Percentiles rank a stretch among this genome's conserved stretches.
Conservation (phyloP, 2,329 filamentous ascomycete species). For the Corynespora cassiicola region DNA sequence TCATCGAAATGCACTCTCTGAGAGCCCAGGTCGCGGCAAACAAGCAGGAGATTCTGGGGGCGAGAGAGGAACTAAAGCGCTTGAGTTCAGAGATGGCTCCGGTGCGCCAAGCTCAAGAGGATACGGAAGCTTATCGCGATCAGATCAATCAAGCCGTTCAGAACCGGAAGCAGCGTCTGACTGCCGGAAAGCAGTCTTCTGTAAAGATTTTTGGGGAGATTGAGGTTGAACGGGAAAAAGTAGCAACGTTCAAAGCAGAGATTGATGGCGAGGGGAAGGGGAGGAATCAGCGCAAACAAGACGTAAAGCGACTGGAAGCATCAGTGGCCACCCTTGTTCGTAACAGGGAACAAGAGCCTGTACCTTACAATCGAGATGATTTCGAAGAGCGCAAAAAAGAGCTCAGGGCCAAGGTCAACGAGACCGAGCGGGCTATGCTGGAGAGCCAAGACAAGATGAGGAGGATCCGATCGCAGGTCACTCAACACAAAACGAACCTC, state of each 20-base stretch:
- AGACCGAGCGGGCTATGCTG: constrained; percentile 52
- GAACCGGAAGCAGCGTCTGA: constrained; percentile 62
- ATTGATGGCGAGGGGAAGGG: constrained; percentile 49
- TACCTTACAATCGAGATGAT: constrained; percentile 71
- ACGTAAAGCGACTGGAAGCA: constrained; percentile 41
- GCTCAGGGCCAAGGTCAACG: constrained; percentile 55
- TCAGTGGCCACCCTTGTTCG: constrained; percentile 70
- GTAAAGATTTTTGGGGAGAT: constrained; percentile 49
- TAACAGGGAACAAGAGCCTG: constrained; percentile 66
- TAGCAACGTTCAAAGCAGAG: constrained; percentile 52
- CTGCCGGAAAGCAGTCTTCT: constrained; percentile 60
- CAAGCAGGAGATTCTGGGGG: constrained; percentile 62
- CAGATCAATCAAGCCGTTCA: constrained; percentile 63
- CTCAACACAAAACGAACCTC: constrained; percentile 34
- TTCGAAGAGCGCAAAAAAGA: constrained; percentile 77
- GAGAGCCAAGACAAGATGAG: constrained; percentile 51
- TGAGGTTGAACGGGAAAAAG: constrained; percentile 41
- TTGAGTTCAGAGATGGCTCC: constrained; percentile 71
- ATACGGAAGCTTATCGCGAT: constrained; percentile 71
- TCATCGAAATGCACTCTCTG: constrained; percentile 69
- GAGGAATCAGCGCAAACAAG: constrained; percentile 46
- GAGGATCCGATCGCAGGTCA: constrained; percentile 22
- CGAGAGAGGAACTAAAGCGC: constrained; percentile 63
- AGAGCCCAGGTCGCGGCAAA: constrained; percentile 56
- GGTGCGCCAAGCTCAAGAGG: constrained; percentile 70